Evolutionary conservation across 805 yeast genomes (phyloP).

Genomic region (Candida sithepensis): DNA sequence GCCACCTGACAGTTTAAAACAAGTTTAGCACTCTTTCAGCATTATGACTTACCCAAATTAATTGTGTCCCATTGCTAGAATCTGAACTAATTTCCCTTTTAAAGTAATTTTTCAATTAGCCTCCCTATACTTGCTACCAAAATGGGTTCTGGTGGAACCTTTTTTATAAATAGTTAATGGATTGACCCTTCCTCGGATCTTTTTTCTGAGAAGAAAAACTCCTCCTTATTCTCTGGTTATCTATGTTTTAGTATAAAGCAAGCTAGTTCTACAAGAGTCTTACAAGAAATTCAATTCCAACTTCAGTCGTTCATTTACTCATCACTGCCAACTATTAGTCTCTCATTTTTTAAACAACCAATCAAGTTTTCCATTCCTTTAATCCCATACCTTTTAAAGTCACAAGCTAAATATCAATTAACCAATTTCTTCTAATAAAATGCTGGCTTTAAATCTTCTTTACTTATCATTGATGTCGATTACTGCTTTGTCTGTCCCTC

Average conservation of each 20-base stretch:
- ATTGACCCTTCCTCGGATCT: neutral
- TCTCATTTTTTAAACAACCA: neutral
- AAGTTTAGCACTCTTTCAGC: neutral
- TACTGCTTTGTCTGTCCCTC: slow-evolving; percentile 14
- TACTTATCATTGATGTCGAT: slow-evolving; percentile 9
- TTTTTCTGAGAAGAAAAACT: neutral
- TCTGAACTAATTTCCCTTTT: neutral
- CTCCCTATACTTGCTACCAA: neutral
- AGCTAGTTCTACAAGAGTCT: neutral
- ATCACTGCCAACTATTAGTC: slow-evolving; percentile 2
- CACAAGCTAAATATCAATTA: too few relatives aligned
- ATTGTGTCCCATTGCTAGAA: neutral
- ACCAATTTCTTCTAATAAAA: neutral
- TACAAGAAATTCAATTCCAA: slow-evolving; percentile 1
- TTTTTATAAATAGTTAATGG: neutral
- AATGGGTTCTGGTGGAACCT: neutral
- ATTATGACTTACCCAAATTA: neutral
- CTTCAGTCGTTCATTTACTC: slow-evolving; percentile 10
- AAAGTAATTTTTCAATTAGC: neutral
- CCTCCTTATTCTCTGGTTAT: neutral
- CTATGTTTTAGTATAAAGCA: too few relatives aligned
- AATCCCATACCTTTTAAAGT: too few relatives aligned
- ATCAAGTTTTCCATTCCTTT: neutral
- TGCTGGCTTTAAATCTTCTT: slow-evolving; percentile 11
- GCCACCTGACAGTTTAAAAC: neutral